phyloP scores from a whole-genome alignment of 2,329 filamentous ascomycete genomes.

The Arthroderma uncinatum region DNA sequence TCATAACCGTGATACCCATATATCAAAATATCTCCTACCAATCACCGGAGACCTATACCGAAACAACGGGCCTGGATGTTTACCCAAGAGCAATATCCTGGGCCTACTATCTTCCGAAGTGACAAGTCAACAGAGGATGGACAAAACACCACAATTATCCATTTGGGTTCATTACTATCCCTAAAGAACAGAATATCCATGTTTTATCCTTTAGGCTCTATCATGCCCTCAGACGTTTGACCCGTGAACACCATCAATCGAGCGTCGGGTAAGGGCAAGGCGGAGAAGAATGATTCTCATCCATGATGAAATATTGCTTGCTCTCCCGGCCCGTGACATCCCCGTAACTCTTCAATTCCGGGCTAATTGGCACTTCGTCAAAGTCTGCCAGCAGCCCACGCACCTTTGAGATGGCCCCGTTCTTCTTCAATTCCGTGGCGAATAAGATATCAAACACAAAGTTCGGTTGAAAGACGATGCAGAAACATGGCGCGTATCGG shows the following conservation, averaged over 20 bases:
- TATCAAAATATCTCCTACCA: background rate
- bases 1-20: background rate
- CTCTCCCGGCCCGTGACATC: background rate
- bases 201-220: background rate
- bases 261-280: background rate
- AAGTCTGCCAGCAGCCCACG: background rate
- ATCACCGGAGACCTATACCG: background rate
- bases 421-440: background rate
- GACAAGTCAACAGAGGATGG: no score
- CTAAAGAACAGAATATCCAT: background rate
- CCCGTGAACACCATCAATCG: background rate
- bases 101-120: no score
- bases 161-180: background rate
- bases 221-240: background rate
- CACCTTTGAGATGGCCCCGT: background rate
- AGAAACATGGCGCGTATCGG: background rate
- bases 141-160: background rate
- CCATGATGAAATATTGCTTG: background rate
- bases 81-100: no score
- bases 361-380: background rate
- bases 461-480: background rate
- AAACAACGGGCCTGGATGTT: no score
- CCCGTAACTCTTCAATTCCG: background rate
- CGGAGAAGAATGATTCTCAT: background rate
- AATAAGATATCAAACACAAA: background rate